phyloP scores from a whole-genome alignment of 352 stramenopile species.

The Lagenidium giganteum region DNA sequence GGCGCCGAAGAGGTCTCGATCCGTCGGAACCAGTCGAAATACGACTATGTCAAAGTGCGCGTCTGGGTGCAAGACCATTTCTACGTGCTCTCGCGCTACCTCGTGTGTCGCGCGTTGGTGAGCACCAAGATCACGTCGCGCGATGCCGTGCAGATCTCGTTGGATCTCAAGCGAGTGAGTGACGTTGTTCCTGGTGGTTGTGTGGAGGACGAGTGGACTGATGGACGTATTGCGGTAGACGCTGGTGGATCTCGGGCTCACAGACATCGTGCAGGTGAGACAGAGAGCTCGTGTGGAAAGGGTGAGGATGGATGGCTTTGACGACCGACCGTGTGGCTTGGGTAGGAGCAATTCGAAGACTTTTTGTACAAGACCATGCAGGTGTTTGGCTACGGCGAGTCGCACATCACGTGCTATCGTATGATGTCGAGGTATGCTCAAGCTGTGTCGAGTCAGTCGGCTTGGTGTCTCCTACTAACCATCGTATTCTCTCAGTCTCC shows the following conservation, averaged over 20 bases:
- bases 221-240: slow-evolving; percentile 35
- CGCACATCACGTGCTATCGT: slow-evolving; percentile 78
- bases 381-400: slow-evolving; percentile 82
- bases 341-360: slow-evolving; percentile 84
- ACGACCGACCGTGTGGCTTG: neutral
- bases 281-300: neutral
- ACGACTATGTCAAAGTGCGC: slow-evolving; percentile 88
- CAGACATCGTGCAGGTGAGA: slow-evolving; percentile 72
- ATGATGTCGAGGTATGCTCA: slow-evolving; percentile 87
- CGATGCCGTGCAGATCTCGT: slow-evolving; percentile 83
- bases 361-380: slow-evolving; percentile 90
- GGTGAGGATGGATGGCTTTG: neutral
- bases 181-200: neutral
- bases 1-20: slow-evolving; percentile 34
- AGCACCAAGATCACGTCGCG: slow-evolving; percentile 86
- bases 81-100: slow-evolving; percentile 84
- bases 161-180: slow-evolving; percentile 81
- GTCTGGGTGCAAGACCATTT: slow-evolving; percentile 88
- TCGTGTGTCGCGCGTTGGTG: slow-evolving; percentile 79
- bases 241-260: slow-evolving; percentile 79
- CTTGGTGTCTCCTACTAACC: neutral
- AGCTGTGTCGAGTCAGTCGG: neutral
- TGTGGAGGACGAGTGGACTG: neutral
- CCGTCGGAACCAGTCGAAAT: slow-evolving; percentile 87
- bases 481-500: slow-evolving; percentile 40